Conservation (phyloP, 345 rosid species). For the Eucalyptus shirleyi region DNA sequence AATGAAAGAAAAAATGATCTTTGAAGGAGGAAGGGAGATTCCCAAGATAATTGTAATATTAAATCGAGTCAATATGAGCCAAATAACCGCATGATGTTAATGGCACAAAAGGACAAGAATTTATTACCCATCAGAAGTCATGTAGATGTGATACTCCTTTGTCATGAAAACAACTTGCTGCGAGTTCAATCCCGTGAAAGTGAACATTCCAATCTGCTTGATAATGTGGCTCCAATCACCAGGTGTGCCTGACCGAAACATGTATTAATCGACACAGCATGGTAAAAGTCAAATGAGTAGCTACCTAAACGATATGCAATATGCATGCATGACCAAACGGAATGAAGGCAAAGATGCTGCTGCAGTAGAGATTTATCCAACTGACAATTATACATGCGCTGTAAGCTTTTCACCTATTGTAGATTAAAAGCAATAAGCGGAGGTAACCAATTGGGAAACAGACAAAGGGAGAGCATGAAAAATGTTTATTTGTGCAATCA, state of each 20-base stretch:
- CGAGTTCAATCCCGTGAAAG: conserved; percentile 57
- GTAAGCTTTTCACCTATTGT: neutral
- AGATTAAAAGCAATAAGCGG: neutral
- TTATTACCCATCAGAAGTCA: conserved; percentile 68
- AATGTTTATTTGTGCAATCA: neutral
- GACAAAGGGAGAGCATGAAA: no score
- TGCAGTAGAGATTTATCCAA: neutral
- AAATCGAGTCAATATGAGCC: neutral
- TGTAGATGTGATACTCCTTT: conserved; percentile 59
- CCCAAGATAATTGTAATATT: neutral
- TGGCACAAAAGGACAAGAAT: neutral
- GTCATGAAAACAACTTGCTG: conserved; percentile 57
- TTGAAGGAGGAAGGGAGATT: neutral
- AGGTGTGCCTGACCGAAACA: conserved; percentile 22
- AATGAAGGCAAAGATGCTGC: neutral
- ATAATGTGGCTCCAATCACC: conserved; percentile 74
- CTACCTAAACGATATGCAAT: neutral
- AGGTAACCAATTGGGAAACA: neutral
- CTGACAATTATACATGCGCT: neutral
- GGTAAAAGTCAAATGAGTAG: neutral
- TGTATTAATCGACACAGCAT: neutral
- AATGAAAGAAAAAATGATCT: neutral
- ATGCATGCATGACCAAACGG: neutral
- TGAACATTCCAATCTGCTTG: conserved; percentile 78
- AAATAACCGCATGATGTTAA: neutral